Evolutionary conservation across 2,329 filamentous ascomycete species (phyloP).

Genomic region (Xylariaceae sp.): DNA sequence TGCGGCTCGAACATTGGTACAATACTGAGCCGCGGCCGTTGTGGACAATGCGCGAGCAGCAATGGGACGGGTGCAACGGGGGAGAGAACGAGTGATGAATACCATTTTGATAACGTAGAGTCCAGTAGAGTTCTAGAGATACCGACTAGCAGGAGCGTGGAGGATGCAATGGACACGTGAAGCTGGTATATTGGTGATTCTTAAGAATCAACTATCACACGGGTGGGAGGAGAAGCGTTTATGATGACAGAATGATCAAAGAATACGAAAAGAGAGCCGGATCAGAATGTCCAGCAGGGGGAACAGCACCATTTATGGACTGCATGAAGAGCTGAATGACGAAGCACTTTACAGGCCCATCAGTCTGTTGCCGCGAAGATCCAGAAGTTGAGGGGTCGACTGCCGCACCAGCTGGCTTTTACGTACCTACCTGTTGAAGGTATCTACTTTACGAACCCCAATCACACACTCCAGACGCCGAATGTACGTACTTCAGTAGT

Average conservation of each 20-base stretch:
- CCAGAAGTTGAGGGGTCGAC: constrained; percentile 12
- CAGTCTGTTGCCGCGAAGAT: constrained; percentile 6
- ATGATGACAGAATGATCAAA: constrained; percentile 4
- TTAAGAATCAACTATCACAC: no score
- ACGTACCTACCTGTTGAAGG: no score
- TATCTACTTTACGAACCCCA: no score
- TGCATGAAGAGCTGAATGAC: constrained; percentile 2
- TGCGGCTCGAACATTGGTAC: constrained; percentile 17
- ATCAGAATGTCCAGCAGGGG: constrained; percentile 9
- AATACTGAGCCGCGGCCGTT: constrained; percentile 22
- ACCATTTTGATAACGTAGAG: constrained; percentile 27
- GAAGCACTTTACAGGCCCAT: constrained; percentile 1
- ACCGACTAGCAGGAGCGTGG: no score
- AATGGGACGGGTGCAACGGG: constrained; percentile 31
- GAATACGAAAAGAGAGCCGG: constrained; percentile 5
- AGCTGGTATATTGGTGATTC: no score
- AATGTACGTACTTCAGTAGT: no score
- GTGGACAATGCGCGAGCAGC: constrained; percentile 22
- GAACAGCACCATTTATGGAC: constrained; percentile 19
- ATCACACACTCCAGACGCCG: no score
- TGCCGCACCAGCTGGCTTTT: no score
- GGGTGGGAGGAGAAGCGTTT: no score
- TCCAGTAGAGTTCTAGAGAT: neutral
- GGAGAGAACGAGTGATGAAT: constrained; percentile 60
- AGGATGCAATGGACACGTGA: no score